Conservation (phyloP, 495 filamentous ascomycete genomes). For the Daldinia concentrica region DNA sequence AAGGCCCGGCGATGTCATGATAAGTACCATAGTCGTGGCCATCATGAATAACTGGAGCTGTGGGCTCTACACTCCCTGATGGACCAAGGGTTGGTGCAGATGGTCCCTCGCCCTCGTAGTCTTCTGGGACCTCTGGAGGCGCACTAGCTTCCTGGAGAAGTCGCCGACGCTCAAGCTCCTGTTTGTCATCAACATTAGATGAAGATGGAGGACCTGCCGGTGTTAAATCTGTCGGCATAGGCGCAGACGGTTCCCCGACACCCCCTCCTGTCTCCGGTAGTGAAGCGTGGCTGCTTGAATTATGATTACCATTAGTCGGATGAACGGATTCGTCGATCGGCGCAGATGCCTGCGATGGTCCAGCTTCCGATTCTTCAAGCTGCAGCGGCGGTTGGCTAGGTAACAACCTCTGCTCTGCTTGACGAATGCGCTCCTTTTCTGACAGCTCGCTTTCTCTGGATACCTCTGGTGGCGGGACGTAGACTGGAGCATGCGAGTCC, state of each 20-base stretch:
- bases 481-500: constrained; percentile 46
- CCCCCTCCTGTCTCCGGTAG: constrained; percentile 8
- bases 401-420: constrained; percentile 72
- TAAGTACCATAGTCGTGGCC: constrained; percentile 65
- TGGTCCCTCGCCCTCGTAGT: constrained; percentile 51
- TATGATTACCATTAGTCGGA: constrained; percentile 50
- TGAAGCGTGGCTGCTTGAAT: constrained; percentile 36
- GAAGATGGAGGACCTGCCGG: constrained; percentile 45
- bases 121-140: constrained; percentile 63
- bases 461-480: constrained; percentile 64
- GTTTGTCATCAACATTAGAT: constrained; percentile 76
- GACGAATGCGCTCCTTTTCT: constrained; percentile 74
- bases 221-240: constrained; percentile 56
- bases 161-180: constrained; percentile 80
- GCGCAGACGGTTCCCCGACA: constrained; percentile 54
- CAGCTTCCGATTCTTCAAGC: constrained; percentile 53
- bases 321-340: constrained; percentile 30
- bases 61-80: constrained; percentile 54
- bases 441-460: constrained; percentile 63
- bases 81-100: constrained; percentile 31
- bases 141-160: constrained; percentile 77
- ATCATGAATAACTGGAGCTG: constrained; percentile 72
- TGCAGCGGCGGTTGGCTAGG: constrained; percentile 71
- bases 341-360: constrained; percentile 54
- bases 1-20: constrained; percentile 37